Percentiles rank a stretch among this genome's conserved stretches.
Conservation (phyloP, 83 land plant genomes). For the Diphasiastrum complanatum region DNA sequence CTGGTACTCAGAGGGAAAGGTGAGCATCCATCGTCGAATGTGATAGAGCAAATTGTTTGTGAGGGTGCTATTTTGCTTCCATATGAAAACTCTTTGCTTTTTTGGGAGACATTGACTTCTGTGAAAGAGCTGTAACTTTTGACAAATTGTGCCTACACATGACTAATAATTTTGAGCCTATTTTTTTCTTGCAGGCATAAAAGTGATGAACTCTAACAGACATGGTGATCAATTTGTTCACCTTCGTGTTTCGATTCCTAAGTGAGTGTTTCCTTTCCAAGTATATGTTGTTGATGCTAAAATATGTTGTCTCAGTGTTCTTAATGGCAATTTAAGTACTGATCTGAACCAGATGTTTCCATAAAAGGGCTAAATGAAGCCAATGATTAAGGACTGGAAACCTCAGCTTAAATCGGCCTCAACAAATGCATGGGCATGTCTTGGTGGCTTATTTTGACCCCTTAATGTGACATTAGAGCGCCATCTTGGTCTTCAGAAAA, state of each 20-base stretch:
- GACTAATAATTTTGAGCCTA: not conserved
- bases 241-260: slow-evolving; percentile 8
- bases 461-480: too few species aligned
- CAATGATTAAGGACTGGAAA: too few species aligned
- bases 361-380: too few species aligned
- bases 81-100: too few species aligned
- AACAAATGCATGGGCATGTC: too few species aligned
- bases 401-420: too few species aligned
- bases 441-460: too few species aligned
- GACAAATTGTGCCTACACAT: not conserved
- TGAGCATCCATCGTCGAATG: not conserved
- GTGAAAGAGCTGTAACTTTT: not conserved
- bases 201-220: not conserved
- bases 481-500: too few species aligned
- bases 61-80: not conserved
- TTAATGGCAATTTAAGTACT: too few species aligned
- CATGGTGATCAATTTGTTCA: slow-evolving; percentile 16
- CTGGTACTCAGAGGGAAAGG: slow-evolving; percentile 29
- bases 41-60: not conserved
- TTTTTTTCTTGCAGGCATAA: slow-evolving; percentile 14
- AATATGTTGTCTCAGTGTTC: too few species aligned
- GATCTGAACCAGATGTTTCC: too few species aligned
- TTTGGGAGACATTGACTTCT: not conserved
- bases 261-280: slow-evolving; percentile 7
- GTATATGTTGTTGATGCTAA: too few species aligned